Evolutionary conservation across 345 rosid genomes (phyloP).

Genomic region (Crucihimalaya himalaica): DNA sequence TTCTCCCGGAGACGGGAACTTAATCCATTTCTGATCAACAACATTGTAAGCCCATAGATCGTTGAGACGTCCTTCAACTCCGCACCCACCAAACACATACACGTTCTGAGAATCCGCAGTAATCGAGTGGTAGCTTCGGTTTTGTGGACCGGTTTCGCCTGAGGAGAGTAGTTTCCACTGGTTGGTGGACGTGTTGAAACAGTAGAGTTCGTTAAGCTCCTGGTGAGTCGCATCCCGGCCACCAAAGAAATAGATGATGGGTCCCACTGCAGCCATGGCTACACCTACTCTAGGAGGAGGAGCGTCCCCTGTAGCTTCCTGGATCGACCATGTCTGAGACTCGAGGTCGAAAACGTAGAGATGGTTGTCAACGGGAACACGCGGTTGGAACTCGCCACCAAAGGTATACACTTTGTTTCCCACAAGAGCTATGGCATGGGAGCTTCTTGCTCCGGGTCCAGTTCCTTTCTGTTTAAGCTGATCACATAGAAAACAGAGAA

Average conservation of each 20-base stretch:
- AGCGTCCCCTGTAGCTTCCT: conserved; percentile 56
- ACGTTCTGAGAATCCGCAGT: conserved; percentile 55
- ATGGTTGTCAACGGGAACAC: conserved; percentile 86
- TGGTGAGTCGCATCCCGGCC: conserved; percentile 69
- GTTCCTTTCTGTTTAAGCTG: conserved; percentile 76
- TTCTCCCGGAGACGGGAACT: conserved; percentile 60
- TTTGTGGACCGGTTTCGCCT: conserved; percentile 58
- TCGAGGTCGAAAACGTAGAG: conserved; percentile 69
- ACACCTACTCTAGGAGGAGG: conserved; percentile 96
- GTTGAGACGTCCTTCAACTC: conserved; percentile 70
- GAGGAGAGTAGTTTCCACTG: conserved; percentile 67
- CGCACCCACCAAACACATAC: conserved; percentile 88
- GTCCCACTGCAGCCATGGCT: conserved; percentile 68
- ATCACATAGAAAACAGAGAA: neutral
- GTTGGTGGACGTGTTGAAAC: conserved; percentile 59
- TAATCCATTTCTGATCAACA: conserved; percentile 57
- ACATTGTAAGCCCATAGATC: conserved; percentile 84
- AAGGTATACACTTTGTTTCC: conserved; percentile 68
- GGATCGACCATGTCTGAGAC: conserved; percentile 63
- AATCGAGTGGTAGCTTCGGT: conserved; percentile 83
- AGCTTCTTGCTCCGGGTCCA: conserved; percentile 93
- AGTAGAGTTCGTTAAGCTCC: conserved; percentile 82
- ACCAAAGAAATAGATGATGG: conserved; percentile 69
- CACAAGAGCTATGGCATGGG: conserved; percentile 76
- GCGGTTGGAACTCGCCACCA: conserved; percentile 82